phyloP scores from a whole-genome alignment of 2,329 filamentous ascomycete species.

The Blastomyces emzantsi region DNA sequence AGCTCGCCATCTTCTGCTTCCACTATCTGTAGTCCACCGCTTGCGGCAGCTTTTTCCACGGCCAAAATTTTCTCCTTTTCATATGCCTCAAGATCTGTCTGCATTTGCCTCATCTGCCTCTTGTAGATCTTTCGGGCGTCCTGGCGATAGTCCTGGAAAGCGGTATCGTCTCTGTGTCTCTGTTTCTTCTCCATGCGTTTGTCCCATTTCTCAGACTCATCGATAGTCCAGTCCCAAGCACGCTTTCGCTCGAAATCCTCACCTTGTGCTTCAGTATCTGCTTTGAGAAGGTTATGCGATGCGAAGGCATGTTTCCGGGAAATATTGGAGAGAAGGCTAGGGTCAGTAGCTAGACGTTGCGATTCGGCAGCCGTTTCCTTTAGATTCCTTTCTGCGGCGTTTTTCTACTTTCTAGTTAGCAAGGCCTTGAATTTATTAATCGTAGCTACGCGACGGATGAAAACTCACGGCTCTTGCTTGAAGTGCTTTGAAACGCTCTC shows the following conservation, averaged over 20 bases:
- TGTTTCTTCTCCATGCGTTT: slow-evolving; percentile 79
- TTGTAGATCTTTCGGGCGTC: slow-evolving; percentile 93
- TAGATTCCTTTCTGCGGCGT: slow-evolving; percentile 51
- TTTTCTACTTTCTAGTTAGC: slow-evolving; percentile 33
- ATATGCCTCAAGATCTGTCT: slow-evolving; percentile 73
- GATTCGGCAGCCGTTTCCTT: slow-evolving; percentile 78
- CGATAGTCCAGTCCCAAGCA: slow-evolving; percentile 97
- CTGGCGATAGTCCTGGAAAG: slow-evolving; percentile 79
- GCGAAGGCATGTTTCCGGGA: slow-evolving; percentile 80
- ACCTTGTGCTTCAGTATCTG: slow-evolving; percentile 72
- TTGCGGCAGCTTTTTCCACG: slow-evolving; percentile 73
- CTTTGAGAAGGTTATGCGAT: slow-evolving; percentile 85
- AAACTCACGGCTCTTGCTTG: slow-evolving; percentile 60
- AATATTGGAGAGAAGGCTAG: slow-evolving; percentile 65
- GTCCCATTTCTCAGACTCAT: slow-evolving; percentile 93
- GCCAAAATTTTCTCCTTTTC: slow-evolving; percentile 76
- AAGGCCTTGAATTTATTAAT: background rate
- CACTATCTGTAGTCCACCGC: slow-evolving; percentile 81
- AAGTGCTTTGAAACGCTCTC: slow-evolving; percentile 78
- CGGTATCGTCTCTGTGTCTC: slow-evolving; percentile 69
- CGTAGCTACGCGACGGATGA: background rate
- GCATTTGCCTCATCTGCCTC: slow-evolving; percentile 69
- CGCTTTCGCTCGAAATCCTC: slow-evolving; percentile 96
- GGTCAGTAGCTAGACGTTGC: slow-evolving; percentile 68
- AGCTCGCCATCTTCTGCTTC: slow-evolving; percentile 94